A percentile compares a stretch with the other conserved stretches of the same genome.
These are phyloP conservation scores for Pleurostoma richardsiae DNA, from an alignment of 2,329 filamentous ascomycete species.

Conservation along the genomic window DNA sequence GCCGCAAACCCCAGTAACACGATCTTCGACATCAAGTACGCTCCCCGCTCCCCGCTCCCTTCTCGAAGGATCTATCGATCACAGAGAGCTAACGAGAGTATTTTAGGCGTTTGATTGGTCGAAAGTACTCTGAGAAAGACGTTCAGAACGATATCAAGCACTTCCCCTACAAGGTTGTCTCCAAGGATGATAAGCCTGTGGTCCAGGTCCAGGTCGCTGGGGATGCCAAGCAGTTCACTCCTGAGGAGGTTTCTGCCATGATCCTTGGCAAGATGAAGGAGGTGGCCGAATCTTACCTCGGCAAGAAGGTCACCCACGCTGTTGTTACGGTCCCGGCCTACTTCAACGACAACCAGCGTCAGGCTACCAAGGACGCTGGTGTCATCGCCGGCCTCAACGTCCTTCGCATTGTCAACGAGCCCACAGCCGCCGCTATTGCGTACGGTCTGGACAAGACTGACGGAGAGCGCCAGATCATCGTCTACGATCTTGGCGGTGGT, in stretches of 20 bases:
- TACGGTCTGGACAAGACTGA: conserved; percentile 88
- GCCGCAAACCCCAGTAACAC: conserved; percentile 72
- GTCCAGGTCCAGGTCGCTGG: conserved; percentile 70
- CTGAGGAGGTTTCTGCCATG: conserved; percentile 78
- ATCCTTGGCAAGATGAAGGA: conserved; percentile 83
- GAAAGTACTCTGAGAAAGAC: conserved; percentile 78
- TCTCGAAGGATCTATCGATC: not conserved
- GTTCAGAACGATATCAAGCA: conserved; percentile 94
- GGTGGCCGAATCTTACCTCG: conserved; percentile 72
- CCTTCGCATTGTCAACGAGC: conserved; percentile 94
- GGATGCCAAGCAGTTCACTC: conserved; percentile 66
- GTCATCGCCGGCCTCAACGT: conserved; percentile 90
- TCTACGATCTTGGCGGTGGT: conserved; percentile 92
- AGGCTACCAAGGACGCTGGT: conserved; percentile 94
- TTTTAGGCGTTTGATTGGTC: conserved; percentile 72
- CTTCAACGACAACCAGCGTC: conserved; percentile 98
- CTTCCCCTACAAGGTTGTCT: conserved; percentile 92
- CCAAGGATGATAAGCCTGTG: conserved; percentile 85
- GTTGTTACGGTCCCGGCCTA: conserved; percentile 95
- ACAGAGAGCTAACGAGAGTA: conserved; percentile 21
- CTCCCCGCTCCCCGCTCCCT: conserved; percentile 17
- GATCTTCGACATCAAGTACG: conserved; percentile 80
- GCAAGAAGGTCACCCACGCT: conserved; percentile 79
- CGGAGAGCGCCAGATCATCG: conserved; percentile 81
- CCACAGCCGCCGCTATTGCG: conserved; percentile 90